These are phyloP conservation scores for Udeniomyces megalosporus DNA, from an alignment of 768 basidiomycete genomes.

Conservation along the genomic window DNA sequence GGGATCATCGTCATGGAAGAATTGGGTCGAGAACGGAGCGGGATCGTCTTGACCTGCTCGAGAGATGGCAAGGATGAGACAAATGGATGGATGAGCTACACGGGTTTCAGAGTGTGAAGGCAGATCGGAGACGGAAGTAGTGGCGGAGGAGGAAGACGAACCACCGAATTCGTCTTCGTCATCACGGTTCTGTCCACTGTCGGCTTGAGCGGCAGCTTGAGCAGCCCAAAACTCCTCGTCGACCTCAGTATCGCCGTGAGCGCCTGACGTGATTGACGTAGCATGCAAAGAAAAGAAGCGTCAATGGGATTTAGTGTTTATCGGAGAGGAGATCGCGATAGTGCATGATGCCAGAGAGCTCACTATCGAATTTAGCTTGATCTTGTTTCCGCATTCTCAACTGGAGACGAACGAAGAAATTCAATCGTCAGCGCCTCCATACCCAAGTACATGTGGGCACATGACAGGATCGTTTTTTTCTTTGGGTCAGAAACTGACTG, in stretches of 20 bases:
- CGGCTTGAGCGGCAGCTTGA: slow-evolving; percentile 62
- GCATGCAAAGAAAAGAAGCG: neutral
- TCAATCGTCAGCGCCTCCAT: too few species aligned
- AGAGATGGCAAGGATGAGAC: neutral
- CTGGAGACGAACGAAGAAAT: slow-evolving; percentile 37
- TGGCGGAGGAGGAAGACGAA: neutral
- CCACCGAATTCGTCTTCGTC: slow-evolving; percentile 45
- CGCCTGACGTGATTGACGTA: slow-evolving; percentile 22
- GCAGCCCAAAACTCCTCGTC: slow-evolving; percentile 97
- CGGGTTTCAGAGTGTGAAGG: neutral
- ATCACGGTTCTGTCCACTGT: slow-evolving; percentile 33
- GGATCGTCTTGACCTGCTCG: slow-evolving; percentile 21
- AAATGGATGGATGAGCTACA: neutral
- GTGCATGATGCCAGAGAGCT: neutral
- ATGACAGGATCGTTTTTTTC: too few species aligned
- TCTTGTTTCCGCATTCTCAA: slow-evolving; percentile 72
- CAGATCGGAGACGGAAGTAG: neutral
- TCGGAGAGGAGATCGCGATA: neutral
- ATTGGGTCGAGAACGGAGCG: slow-evolving; percentile 83
- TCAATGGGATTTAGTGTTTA: neutral
- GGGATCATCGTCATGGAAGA: slow-evolving; percentile 73
- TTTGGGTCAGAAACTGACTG: neutral
- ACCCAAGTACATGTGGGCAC: too few species aligned
- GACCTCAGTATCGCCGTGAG: slow-evolving; percentile 61
- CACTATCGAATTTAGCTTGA: neutral